Evolutionary conservation across 768 basidiomycete species (phyloP).

Genomic region (Termitomyces sp.): DNA sequence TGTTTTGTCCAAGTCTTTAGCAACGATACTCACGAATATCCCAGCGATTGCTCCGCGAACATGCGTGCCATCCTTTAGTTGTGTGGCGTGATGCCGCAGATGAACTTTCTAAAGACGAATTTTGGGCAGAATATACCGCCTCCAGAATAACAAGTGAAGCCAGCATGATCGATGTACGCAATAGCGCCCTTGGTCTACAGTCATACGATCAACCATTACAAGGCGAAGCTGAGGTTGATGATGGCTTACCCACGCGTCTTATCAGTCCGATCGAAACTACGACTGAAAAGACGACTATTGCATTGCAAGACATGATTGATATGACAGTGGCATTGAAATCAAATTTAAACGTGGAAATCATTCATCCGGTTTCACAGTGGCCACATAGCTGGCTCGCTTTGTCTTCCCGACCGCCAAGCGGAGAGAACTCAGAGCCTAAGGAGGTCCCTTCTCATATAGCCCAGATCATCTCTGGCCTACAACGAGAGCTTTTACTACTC

Average conservation of each 20-base stretch:
- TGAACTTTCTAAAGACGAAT: slow-evolving; percentile 58
- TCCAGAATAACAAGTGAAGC: slow-evolving; percentile 63
- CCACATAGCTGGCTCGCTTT: slow-evolving; percentile 36
- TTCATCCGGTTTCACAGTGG: slow-evolving; percentile 49
- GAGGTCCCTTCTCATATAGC: slow-evolving; percentile 42
- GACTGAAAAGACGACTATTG: slow-evolving; percentile 38
- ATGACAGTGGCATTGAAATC: slow-evolving; percentile 72
- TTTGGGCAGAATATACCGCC: slow-evolving; percentile 63
- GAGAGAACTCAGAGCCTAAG: slow-evolving; percentile 4
- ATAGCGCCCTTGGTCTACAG: slow-evolving; percentile 44
- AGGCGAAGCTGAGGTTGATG: background rate
- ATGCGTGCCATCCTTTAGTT: slow-evolving; percentile 69
- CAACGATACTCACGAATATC: slow-evolving; percentile 5
- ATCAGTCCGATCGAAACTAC: slow-evolving; percentile 30
- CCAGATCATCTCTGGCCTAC: slow-evolving; percentile 64
- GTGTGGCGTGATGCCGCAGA: slow-evolving; percentile 57
- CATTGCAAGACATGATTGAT: slow-evolving; percentile 70
- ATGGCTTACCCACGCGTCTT: slow-evolving; percentile 21
- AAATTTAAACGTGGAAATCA: slow-evolving; percentile 56
- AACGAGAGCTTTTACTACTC: slow-evolving; percentile 69
- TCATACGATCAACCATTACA: slow-evolving; percentile 19
- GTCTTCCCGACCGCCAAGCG: slow-evolving; percentile 18
- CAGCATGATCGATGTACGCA: slow-evolving; percentile 59
- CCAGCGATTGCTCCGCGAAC: slow-evolving; percentile 63
- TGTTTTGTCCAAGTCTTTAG: slow-evolving; percentile 6